Percentiles rank a stretch among this genome's conserved stretches.
Conservation (phyloP, 768 basidiomycete species). For the Pleurotus djamor region DNA sequence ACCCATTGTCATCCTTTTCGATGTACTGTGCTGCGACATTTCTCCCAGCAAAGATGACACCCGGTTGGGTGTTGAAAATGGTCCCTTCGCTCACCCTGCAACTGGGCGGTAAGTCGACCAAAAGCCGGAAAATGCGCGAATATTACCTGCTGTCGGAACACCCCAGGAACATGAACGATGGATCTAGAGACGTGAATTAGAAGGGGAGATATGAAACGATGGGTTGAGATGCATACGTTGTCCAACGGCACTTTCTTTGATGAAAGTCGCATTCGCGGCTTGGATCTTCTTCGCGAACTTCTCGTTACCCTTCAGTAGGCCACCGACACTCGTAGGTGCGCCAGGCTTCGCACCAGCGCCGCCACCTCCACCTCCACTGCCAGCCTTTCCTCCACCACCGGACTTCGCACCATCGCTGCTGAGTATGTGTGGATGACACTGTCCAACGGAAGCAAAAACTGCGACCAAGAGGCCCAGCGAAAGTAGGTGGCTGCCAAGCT, state of each 20-base stretch:
- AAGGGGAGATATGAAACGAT: not conserved
- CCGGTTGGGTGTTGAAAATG: slow-evolving; percentile 30
- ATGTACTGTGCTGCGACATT: slow-evolving; percentile 35
- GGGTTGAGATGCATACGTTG: not conserved
- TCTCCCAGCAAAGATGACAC: slow-evolving; percentile 27
- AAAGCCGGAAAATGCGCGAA: not conserved
- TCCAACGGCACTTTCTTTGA: not conserved
- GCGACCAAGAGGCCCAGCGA: not conserved
- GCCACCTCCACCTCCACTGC: not conserved
- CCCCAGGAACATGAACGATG: slow-evolving; percentile 7
- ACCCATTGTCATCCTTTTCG: slow-evolving; percentile 30
- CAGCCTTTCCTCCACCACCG: not conserved
- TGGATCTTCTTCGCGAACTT: not conserved
- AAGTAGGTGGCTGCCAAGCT: not conserved
- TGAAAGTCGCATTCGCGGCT: not conserved
- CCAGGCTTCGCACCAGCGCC: too few species aligned
- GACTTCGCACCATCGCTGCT: not conserved
- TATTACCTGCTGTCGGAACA: slow-evolving; percentile 5
- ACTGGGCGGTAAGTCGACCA: not conserved
- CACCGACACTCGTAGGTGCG: too few species aligned
- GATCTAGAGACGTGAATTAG: not conserved
- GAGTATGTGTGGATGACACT: not conserved
- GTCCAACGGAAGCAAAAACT: not conserved
- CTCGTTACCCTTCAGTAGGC: too few species aligned
- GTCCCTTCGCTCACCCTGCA: slow-evolving; percentile 18